A percentile compares a stretch with the other conserved stretches of the same genome.
phyloP scores from a whole-genome alignment of 192 early-diverging fungal genomes.

The Backusella liffmaniae region DNA sequence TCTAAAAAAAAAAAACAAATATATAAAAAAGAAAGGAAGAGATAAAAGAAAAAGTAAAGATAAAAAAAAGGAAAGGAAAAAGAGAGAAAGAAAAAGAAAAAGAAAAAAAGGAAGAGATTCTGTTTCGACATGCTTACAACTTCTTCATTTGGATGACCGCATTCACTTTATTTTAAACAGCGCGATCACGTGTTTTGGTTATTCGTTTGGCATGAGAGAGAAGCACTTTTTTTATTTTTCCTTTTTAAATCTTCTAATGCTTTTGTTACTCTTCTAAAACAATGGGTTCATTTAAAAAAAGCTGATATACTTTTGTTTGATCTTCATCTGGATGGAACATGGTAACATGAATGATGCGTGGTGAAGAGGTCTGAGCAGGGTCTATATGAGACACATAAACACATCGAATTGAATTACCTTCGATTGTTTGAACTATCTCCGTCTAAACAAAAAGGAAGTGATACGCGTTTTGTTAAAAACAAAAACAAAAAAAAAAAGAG shows the following conservation, averaged over 20 bases:
- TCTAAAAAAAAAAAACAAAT: not conserved
- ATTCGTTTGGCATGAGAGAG: not conserved
- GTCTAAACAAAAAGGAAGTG: slow-evolving; percentile 4
- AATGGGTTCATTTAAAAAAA: slow-evolving; percentile 8
- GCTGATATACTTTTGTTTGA: slow-evolving; percentile 9
- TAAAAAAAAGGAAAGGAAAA: not conserved
- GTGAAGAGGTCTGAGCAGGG: not conserved
- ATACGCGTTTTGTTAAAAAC: not conserved
- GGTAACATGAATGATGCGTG: slow-evolving; percentile 10
- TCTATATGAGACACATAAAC: slow-evolving; percentile 11
- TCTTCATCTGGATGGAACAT: slow-evolving; percentile 17
- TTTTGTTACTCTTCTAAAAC: slow-evolving; percentile 4
- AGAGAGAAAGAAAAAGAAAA: not conserved
- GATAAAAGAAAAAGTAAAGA: not conserved
- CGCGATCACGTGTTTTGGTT: not conserved
- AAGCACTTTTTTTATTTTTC: not conserved
- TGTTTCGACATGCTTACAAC: slow-evolving; percentile 5
- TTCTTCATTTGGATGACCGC: slow-evolving; percentile 11
- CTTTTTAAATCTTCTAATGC: no score
- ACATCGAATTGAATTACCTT: slow-evolving; percentile 21
- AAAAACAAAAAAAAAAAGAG: not conserved
- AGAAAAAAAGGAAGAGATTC: not conserved
- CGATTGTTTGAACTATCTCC: slow-evolving; percentile 22
- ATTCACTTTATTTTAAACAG: not conserved
- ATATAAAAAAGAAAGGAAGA: not conserved